These are phyloP conservation scores for Phalaenopsis hybrid DNA, from an alignment of 116 monocot species.

Conservation along the genomic window DNA sequence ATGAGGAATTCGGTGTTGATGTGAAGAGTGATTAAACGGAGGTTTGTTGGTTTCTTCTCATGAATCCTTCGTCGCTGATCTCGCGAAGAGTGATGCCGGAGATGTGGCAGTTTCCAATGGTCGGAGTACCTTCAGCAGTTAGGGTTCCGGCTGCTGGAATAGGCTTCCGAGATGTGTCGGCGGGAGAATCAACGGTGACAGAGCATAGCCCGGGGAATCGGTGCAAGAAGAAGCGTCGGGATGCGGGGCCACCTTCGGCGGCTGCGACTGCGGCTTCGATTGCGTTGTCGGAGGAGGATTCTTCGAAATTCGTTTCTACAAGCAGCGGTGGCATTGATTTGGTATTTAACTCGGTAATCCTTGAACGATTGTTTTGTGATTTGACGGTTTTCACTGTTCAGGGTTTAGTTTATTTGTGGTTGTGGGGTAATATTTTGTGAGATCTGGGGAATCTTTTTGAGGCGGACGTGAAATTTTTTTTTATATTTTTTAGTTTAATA, in stretches of 20 bases:
- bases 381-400: not conserved
- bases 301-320: conserved; percentile 43
- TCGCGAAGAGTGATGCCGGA: conserved; percentile 13
- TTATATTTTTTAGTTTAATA: no score
- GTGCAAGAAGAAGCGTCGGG: conserved; percentile 15
- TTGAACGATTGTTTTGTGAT: not conserved
- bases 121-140: conserved; percentile 1
- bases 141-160: not conserved
- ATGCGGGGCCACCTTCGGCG: not conserved
- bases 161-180: not conserved
- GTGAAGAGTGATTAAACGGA: not conserved
- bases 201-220: conserved; percentile 42
- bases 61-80: conserved; percentile 9
- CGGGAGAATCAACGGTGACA: conserved; percentile 31
- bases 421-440: not conserved
- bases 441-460: not conserved
- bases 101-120: conserved; percentile 28
- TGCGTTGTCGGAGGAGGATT: conserved; percentile 46
- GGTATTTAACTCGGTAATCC: conserved; percentile 19
- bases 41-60: not conserved
- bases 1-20: not conserved
- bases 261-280: not conserved
- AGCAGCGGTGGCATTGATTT: conserved; percentile 30
- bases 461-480: not conserved
- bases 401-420: not conserved